Evolutionary conservation across 2,329 filamentous ascomycete species (phyloP), one percentile per base, ranked within the genome.

Genomic region (Annulohypoxylon truncatum): DNA sequence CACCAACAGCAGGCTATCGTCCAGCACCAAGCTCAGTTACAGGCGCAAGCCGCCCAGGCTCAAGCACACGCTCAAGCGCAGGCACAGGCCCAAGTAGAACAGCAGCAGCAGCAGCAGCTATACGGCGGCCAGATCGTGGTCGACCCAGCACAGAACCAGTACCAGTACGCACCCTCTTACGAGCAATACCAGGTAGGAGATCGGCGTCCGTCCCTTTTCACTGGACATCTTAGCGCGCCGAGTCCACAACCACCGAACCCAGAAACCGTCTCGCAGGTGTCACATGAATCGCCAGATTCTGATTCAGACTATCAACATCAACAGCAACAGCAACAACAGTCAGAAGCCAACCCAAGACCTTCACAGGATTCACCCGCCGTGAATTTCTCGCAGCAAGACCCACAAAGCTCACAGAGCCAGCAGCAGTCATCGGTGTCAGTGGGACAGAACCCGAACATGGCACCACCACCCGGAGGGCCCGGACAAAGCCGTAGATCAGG

Each of bases 211-310:
- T 72, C 73, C 6, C 57, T 73, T 20, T 77, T 77, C 58, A 64
- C 61, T 35, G 68, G 68, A 15, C 75, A 77, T 38, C 71, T 78
- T 50, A 71, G 74, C 64, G 76, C 74, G 29, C 69, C 73, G 52
- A 71, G 59, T 50, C 67, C 79, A 35, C 81, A 82, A 67, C 79
- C 78, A 35, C 80, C 80, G 60, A 89, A 88, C 72, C 79, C 86
- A 26, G 88, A 90, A 76, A 88, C 87, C 4, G 77, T 87, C 35
- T 90, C 87, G 5, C 87, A 89, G 76, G 75, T 88, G 70, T 90
- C 88, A 74, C 83, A 86, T 81, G 88, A 90, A 64, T 89, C 87
- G 31, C 84, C 84, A 33, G 75, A 83, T 15, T 79, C 81, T 42
- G 86, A 88, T 67, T 79, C 80, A 38, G 85, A 86, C 64, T 78